These are phyloP conservation scores for Phytophthora pinifolia DNA, from an alignment of 352 stramenopile species.

Conservation along the genomic window DNA sequence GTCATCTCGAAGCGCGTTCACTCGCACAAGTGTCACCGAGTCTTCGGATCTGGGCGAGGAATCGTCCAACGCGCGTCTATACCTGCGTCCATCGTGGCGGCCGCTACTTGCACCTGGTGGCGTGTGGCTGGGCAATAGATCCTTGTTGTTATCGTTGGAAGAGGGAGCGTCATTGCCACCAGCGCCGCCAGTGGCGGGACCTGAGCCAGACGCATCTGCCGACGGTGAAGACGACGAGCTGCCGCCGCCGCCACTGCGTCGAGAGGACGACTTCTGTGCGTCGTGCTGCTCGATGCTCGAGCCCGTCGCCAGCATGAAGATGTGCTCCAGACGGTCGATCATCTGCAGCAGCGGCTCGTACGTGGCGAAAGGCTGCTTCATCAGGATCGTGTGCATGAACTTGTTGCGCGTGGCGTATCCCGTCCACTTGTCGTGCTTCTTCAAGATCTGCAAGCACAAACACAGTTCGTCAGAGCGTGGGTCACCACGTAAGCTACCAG, in stretches of 20 bases:
- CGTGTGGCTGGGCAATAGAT: conserved; percentile 30
- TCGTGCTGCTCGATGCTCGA: conserved; percentile 87
- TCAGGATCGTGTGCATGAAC: conserved; percentile 90
- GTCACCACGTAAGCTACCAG: not conserved
- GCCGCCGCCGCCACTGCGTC: conserved; percentile 32
- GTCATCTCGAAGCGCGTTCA: conserved; percentile 76
- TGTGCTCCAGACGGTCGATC: conserved; percentile 86
- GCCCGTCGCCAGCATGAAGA: conserved; percentile 88
- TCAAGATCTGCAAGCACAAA: conserved; percentile 61
- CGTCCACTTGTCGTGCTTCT: conserved; percentile 92
- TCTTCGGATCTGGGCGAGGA: conserved; percentile 50
- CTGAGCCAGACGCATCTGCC: conserved; percentile 12
- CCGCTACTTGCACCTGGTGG: conserved; percentile 24
- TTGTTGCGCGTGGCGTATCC: conserved; percentile 89
- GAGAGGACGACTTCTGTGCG: conserved; percentile 47
- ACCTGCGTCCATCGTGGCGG: conserved; percentile 24
- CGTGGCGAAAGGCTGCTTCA: conserved; percentile 88
- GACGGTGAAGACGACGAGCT: conserved; percentile 33
- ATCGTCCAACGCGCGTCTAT: conserved; percentile 29
- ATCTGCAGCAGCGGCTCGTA: conserved; percentile 84
- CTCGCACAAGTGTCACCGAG: conserved; percentile 66
- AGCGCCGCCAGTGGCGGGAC: conserved; percentile 4
- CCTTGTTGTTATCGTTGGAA: conserved; percentile 21
- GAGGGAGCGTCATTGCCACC: conserved; percentile 11
- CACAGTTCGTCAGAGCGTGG: conserved; percentile 9